A percentile compares a stretch with the other conserved stretches of the same genome.
These are phyloP conservation scores for Nicotiana benthamiana DNA, from an alignment of 257 asterid species.

Conservation along the genomic window DNA sequence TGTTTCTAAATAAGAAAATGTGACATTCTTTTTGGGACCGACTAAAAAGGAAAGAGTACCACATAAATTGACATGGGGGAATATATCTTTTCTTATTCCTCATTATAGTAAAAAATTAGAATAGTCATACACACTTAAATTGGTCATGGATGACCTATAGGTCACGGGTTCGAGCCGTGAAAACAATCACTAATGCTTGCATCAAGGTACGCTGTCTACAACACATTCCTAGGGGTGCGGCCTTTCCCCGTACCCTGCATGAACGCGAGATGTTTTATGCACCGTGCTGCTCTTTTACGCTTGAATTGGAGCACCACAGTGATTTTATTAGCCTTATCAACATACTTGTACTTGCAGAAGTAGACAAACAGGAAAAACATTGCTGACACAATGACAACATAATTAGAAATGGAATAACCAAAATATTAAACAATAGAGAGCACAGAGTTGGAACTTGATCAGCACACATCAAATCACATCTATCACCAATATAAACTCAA, in stretches of 20 bases:
- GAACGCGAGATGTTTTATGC: no score
- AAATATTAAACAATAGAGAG: not conserved
- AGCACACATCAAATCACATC: not conserved
- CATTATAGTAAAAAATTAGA: not conserved
- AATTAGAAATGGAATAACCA: not conserved
- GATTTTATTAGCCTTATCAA: not conserved
- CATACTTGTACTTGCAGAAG: slow-evolving; percentile 1
- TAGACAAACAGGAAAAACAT: not conserved
- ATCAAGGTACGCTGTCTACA: no score
- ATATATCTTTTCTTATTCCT: not conserved
- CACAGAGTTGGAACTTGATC: not conserved
- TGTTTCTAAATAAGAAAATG: no score
- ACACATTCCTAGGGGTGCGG: no score
- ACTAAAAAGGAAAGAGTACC: no score
- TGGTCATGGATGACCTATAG: no score
- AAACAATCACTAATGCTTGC: no score
- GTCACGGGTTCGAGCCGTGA: no score
- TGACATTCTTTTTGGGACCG: no score
- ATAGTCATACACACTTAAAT: not conserved
- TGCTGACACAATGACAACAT: not conserved
- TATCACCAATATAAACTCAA: not conserved
- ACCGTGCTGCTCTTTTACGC: not conserved
- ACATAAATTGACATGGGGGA: no score
- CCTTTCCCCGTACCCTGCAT: no score
- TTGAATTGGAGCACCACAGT: not conserved